Conservation (phyloP, 805 yeast species). For the Spathaspora girioi region DNA sequence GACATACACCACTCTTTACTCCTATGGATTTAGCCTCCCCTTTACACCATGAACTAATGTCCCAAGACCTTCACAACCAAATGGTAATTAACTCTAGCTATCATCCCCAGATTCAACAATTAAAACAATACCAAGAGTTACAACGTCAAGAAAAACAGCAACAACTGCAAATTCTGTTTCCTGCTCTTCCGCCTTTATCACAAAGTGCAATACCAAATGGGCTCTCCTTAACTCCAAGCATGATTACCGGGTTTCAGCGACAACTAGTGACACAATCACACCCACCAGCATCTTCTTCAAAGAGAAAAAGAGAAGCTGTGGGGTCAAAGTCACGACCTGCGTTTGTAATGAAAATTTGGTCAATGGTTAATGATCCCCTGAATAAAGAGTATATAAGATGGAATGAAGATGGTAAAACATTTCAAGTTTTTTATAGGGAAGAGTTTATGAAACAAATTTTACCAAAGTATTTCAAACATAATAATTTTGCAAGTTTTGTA, state of each 20-base stretch:
- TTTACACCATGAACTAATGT: slow-evolving; percentile 3
- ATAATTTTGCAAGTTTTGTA: slow-evolving; percentile 92
- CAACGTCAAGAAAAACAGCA: slow-evolving; percentile 1
- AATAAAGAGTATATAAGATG: slow-evolving; percentile 76
- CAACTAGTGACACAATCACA: slow-evolving; percentile 1
- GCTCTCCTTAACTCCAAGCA: slow-evolving; percentile 14
- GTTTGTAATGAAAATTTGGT: slow-evolving; percentile 91
- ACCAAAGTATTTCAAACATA: slow-evolving; percentile 92
- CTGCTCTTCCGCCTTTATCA: slow-evolving; percentile 26
- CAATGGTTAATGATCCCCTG: slow-evolving; percentile 81
- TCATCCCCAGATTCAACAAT: neutral
- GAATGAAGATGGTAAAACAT: slow-evolving; percentile 81
- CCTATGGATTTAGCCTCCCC: slow-evolving; percentile 1
- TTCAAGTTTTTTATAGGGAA: slow-evolving; percentile 82
- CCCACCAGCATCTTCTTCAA: neutral
- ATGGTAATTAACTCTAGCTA: neutral
- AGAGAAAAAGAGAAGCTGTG: slow-evolving; percentile 24
- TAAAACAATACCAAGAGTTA: slow-evolving; percentile 1
- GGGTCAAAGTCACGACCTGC: slow-evolving; percentile 71
- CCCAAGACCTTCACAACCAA: slow-evolving; percentile 6
- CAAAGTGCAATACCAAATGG: slow-evolving; percentile 26
- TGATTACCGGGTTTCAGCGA: slow-evolving; percentile 5
- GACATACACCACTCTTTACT: slow-evolving; percentile 8
- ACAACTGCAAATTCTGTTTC: slow-evolving; percentile 10
- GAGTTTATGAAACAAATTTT: slow-evolving; percentile 76